Evolutionary conservation across 306 rosid genomes (phyloP).

Genomic region (Prunus campanulata): DNA sequence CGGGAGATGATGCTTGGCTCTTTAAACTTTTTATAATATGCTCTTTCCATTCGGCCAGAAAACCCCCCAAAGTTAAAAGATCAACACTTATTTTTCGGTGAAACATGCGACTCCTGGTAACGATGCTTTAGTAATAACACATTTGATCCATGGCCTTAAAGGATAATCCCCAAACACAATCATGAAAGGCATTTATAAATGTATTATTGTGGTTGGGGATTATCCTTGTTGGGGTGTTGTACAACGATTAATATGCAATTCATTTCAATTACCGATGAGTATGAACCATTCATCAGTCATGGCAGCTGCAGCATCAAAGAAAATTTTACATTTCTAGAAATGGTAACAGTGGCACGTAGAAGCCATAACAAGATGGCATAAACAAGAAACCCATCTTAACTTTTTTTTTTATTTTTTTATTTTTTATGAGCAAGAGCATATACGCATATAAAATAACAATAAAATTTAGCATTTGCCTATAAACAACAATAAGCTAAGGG

Average conservation of each 20-base stretch:
- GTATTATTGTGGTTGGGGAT: not conserved
- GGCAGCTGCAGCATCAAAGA: not conserved
- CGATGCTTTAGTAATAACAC: too few species aligned
- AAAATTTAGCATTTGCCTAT: constrained; percentile 11
- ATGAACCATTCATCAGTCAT: not conserved
- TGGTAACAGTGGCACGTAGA: not conserved
- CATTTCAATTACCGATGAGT: not conserved
- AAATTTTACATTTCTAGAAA: not conserved
- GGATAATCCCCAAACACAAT: not conserved
- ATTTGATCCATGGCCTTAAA: not conserved
- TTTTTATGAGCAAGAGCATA: constrained; percentile 10
- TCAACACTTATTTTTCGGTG: too few species aligned
- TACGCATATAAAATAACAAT: constrained; percentile 28
- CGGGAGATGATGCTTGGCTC: too few species aligned
- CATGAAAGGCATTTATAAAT: not conserved
- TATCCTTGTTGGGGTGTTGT: not conserved
- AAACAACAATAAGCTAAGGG: too few species aligned
- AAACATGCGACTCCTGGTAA: not conserved
- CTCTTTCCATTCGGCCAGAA: too few species aligned
- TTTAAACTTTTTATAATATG: not conserved
- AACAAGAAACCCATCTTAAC: not conserved
- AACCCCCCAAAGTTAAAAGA: too few species aligned
- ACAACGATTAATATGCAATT: not conserved
- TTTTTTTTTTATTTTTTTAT: not conserved
- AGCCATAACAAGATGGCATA: not conserved